Conservation (phyloP, 768 basidiomycete species). For the Leccinum olivaceopallidum region DNA sequence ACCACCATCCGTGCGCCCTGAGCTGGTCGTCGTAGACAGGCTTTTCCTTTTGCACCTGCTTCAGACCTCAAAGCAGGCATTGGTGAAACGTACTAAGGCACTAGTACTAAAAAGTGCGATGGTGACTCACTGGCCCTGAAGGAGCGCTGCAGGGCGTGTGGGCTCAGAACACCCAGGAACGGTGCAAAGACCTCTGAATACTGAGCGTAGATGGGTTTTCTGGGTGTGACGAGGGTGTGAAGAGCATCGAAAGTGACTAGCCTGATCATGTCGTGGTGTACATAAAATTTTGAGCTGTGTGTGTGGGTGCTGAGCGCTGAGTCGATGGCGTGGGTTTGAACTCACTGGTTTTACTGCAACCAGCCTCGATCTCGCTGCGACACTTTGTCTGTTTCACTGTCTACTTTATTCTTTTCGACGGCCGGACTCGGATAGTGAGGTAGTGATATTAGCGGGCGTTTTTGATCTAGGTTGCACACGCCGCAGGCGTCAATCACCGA, state of each 20-base stretch:
- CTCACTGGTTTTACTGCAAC: background rate
- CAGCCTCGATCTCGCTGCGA: slow-evolving; percentile 3
- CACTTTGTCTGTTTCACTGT: slow-evolving; percentile 16
- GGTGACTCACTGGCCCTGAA: slow-evolving; percentile 54
- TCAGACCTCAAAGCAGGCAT: slow-evolving; percentile 38
- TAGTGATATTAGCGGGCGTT: slow-evolving; percentile 1
- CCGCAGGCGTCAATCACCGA: slow-evolving; percentile 33
- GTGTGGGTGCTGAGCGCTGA: background rate
- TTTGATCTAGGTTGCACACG: slow-evolving; percentile 22
- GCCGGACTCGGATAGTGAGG: slow-evolving; percentile 20
- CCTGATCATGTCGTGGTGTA: slow-evolving; percentile 37
- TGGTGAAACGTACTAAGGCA: slow-evolving; percentile 5
- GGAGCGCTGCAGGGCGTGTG: slow-evolving; percentile 50
- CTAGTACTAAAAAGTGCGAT: background rate
- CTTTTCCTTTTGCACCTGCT: slow-evolving; percentile 53
- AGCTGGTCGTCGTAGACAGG: slow-evolving; percentile 51
- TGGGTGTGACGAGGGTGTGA: slow-evolving; percentile 72
- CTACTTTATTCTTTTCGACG: slow-evolving; percentile 3
- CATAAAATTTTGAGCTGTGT: background rate
- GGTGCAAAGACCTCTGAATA: slow-evolving; percentile 64
- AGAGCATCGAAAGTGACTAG: slow-evolving; percentile 80
- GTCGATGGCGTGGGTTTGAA: background rate
- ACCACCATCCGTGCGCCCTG: slow-evolving; percentile 69
- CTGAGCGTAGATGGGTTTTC: slow-evolving; percentile 64
- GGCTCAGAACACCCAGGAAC: slow-evolving; percentile 60